These are phyloP conservation scores for Leersia perrieri DNA, from an alignment of 176 grass and related monocot species.

Conservation along the genomic window DNA sequence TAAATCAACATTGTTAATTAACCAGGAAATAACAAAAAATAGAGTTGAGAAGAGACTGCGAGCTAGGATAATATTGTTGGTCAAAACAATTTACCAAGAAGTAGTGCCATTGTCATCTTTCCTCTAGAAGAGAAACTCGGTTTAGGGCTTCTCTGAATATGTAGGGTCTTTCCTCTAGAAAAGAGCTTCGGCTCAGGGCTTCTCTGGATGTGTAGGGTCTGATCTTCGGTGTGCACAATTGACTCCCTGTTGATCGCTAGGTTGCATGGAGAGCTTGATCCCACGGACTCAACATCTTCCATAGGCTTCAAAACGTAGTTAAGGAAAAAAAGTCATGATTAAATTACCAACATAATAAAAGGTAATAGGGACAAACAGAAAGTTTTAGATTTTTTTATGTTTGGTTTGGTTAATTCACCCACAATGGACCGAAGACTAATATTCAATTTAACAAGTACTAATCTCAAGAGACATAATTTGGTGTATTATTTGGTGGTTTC, in stretches of 20 bases:
- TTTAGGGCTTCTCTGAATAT: conserved; percentile 27
- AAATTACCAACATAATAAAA: no score
- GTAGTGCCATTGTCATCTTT: conserved; percentile 33
- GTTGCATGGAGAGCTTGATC: not conserved
- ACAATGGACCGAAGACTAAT: no score
- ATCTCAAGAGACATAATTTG: no score
- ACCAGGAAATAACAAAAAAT: no score
- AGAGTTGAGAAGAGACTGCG: not conserved
- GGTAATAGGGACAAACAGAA: no score
- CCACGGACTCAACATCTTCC: not conserved
- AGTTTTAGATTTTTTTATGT: no score
- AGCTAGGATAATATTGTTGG: not conserved
- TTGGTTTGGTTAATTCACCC: no score
- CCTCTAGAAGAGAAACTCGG: conserved; percentile 40
- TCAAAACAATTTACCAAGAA: conserved; percentile 18
- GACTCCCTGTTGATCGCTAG: not conserved
- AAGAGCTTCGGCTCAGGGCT: conserved; percentile 32
- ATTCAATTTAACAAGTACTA: no score
- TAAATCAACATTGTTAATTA: no score
- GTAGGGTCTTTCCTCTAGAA: conserved; percentile 43
- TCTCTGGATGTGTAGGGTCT: conserved; percentile 35
- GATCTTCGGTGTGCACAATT: conserved; percentile 26
- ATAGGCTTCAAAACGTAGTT: not conserved
- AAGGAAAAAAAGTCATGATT: no score
- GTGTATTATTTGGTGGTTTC: no score